Base-by-base conservation (phyloP, 2,329 filamentous ascomycete species). In the Fusarium cyanostomum region DNA sequence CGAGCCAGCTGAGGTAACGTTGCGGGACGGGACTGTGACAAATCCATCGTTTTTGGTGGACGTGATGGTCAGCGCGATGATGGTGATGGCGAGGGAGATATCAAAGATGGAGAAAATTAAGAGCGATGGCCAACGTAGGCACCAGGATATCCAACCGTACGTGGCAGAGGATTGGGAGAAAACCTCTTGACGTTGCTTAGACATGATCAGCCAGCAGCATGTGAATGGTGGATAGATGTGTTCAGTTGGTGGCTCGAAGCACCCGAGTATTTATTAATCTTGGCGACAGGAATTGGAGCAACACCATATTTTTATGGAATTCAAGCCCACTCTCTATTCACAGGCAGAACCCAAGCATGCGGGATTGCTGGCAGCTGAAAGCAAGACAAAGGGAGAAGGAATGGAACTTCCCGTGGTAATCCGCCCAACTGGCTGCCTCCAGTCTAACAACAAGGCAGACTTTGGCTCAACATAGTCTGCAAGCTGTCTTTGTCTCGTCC, bases 121-220 rank as follows among this genome's bases (percentile, higher is more conserved):
- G 18, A 60, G 52, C 15, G 56, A 60, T 12, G 56, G 56, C 56
- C 52, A 56, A 37, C 42, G 52, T 24, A 60, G 27, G 34, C 52
- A 51, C 13, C 27, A n/a, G n/a, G 44, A 51, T 24, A 59, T 13
- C 56, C 56, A 59, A n/a, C 56, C 56, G n/a, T 55, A 21, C 21
- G 21, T 21, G 21, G 21, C 21, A 6, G 21, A 60, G 8, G 52
- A 10, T 44, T 51, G 9, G 31, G 51, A 8, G 5, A 49, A 26
- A 26, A 11, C 33, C 12, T 27, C 15, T 42, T n/a, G 37, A 11
- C n/a, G 31, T 50, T 49, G 28, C 9, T 21, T 12, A 35, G 41
- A 16, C 54, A 57, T 55, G 43, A 38, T 49, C 8, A 21, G 6
- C 21, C 4, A 21, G 21, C 21, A 21, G 6, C 21, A 21, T 21